A percentile compares a stretch with the other conserved stretches of the same genome.
These are phyloP conservation scores for Fragilariopsis cylindrus DNA, from an alignment of 108 stramenopile genomes.

Conservation along the genomic window DNA sequence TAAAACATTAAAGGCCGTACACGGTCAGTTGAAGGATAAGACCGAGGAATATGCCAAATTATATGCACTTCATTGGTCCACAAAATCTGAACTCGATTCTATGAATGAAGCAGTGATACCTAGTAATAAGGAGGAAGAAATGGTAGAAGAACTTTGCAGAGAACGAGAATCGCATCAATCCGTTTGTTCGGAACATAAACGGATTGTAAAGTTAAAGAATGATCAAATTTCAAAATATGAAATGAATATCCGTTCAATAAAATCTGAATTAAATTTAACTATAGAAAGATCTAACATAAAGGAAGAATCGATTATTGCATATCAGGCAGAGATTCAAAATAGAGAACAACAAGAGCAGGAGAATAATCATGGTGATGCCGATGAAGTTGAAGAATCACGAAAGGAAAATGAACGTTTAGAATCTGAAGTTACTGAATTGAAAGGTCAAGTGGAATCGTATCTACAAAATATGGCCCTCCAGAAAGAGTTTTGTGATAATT, in stretches of 20 bases:
- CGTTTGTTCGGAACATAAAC: background rate
- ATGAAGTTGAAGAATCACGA: background rate
- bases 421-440: constrained; percentile 2
- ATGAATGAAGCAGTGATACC: background rate
- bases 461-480: constrained; percentile 12
- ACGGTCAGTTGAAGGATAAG: background rate
- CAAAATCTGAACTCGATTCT: constrained; percentile 1
- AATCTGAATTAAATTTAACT: background rate
- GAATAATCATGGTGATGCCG: background rate
- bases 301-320: background rate
- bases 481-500: constrained; percentile 12
- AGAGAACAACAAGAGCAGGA: background rate
- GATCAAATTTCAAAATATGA: constrained; percentile 3
- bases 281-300: background rate
- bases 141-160: background rate
- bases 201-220: constrained; percentile 3
- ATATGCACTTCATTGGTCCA: background rate
- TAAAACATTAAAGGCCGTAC: constrained; percentile 8
- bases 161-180: background rate
- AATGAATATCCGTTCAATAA: background rate
- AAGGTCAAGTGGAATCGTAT: constrained; percentile 10
- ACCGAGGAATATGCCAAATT: constrained; percentile 4
- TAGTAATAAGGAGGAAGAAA: background rate
- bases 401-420: constrained; percentile 4
- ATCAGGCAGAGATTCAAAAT: background rate